Evolutionary conservation across 768 basidiomycete genomes (phyloP).

Genomic region (Psilocybe cyanescens): DNA sequence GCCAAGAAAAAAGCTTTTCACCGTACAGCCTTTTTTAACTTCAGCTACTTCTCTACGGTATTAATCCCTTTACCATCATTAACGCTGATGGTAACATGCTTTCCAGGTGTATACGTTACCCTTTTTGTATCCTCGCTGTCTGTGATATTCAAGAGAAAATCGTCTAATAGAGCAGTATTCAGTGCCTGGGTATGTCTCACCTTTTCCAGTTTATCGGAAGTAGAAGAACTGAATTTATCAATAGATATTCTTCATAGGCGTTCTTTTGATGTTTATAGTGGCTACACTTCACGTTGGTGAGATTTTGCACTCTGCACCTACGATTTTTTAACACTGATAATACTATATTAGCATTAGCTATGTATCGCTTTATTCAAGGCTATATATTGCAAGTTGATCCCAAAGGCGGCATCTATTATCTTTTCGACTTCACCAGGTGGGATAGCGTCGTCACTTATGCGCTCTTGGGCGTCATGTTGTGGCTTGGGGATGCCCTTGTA

Average conservation of each 20-base stretch:
- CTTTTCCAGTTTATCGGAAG: too few species aligned
- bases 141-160: neutral
- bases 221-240: neutral
- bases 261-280: slow-evolving; percentile 26
- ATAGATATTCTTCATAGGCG: slow-evolving; percentile 26
- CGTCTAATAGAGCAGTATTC: neutral
- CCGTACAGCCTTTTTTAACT: neutral
- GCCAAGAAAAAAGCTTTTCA: neutral
- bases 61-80: neutral
- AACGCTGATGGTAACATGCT: neutral
- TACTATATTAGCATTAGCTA: slow-evolving; percentile 9
- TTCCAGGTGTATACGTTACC: slow-evolving; percentile 1
- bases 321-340: neutral
- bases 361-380: slow-evolving; percentile 23
- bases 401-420: slow-evolving; percentile 14
- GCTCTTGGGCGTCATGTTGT: slow-evolving; percentile 23
- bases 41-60: slow-evolving; percentile 6
- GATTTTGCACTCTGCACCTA: neutral
- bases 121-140: neutral
- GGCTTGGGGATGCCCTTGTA: slow-evolving; percentile 29
- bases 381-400: slow-evolving; percentile 17
- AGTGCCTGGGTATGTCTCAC: neutral
- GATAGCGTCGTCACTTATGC: slow-evolving; percentile 22
- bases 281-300: slow-evolving; percentile 29
- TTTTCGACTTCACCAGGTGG: slow-evolving; percentile 24